Base-by-base conservation (phyloP, 2,329 filamentous ascomycete species). In the Pseudogymnoascus destructans region DNA sequence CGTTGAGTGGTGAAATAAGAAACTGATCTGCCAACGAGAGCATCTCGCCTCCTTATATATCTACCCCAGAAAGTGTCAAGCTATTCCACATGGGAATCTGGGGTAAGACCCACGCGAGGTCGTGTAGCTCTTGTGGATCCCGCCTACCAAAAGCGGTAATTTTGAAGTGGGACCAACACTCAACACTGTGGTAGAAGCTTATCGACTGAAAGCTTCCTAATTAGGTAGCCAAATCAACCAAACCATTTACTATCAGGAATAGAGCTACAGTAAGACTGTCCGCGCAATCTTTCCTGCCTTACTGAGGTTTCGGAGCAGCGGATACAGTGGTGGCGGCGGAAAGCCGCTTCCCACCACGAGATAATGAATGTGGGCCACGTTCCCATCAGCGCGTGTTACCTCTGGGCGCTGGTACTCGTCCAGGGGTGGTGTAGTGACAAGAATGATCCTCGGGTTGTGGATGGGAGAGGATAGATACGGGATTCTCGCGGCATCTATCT, bases 401-500 rank as follows among this genome's bases (percentile, higher is more conserved):
- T 56, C 54, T 15, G 54, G 21, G 82, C 72, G 62, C 82, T 79
- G 69, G 89, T 84, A 72, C 92, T 56, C 85, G 66, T 95, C 86
- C 57, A 95, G 72, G 0, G 90, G 90, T 1, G 91, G 88, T 23
- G 92, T 89, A 0, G 89, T 86, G 54, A 96, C 77, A 6, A 97
- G 74, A 42, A 96, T 76, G 58, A 90, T 84, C 57, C 80, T 82
- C 25, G 87, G 83, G 33, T 79, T 77, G 66, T 96, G 86, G 81
- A 70, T 96, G 88, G 2, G 76, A 81, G 66, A 95, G 73, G 64
- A 97, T 89, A 23, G 74, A 75, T 63, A 71, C 76, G 52, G 95
- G 72, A 67, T 95, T 95, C 59, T 78, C 72, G 68, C 80, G 82
- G 74, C 89, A 97, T 61, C 82, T 40, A 0, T 84, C 78, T 17